Evolutionary conservation across 352 stramenopile species (phyloP).

Genomic region (Globisporangium acanthophoron): DNA sequence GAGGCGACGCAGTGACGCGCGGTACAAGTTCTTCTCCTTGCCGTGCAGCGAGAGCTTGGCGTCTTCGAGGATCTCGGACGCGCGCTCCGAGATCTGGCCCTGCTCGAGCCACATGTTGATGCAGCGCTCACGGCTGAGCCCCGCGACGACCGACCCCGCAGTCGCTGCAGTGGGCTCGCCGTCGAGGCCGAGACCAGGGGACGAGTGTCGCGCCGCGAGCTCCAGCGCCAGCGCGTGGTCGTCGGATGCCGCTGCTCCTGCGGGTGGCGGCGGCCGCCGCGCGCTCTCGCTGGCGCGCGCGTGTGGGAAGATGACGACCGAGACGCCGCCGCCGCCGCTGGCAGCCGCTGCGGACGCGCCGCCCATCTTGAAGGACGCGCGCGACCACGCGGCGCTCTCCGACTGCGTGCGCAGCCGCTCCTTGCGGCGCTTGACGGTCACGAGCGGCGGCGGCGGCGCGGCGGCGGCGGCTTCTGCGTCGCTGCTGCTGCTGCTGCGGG

Average conservation of each 20-base stretch:
- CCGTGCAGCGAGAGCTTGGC: constrained; percentile 70
- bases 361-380: constrained; percentile 60
- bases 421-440: constrained; percentile 38
- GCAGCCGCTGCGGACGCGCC: constrained; percentile 22
- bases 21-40: constrained; percentile 81
- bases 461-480: neutral
- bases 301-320: constrained; percentile 1
- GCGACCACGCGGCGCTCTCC: constrained; percentile 66
- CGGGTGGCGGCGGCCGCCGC: constrained; percentile 20
- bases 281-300: constrained; percentile 50
- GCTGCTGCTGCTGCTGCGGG: constrained; percentile 3
- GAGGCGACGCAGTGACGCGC: constrained; percentile 45
- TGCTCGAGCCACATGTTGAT: constrained; percentile 83
- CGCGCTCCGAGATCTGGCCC: constrained; percentile 73
- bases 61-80: constrained; percentile 80
- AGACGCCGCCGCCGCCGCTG: neutral
- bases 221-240: constrained; percentile 20
- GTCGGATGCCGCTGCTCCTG: constrained; percentile 20
- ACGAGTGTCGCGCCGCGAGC: constrained; percentile 20
- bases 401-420: constrained; percentile 71
- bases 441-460: neutral
- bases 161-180: constrained; percentile 10
- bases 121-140: constrained; percentile 44
- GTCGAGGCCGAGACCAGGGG: constrained; percentile 7
- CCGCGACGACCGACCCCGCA: constrained; percentile 5